These are phyloP conservation scores for Fusarium lateritium DNA, from an alignment of 2,329 filamentous ascomycete species.

Conservation along the genomic window DNA sequence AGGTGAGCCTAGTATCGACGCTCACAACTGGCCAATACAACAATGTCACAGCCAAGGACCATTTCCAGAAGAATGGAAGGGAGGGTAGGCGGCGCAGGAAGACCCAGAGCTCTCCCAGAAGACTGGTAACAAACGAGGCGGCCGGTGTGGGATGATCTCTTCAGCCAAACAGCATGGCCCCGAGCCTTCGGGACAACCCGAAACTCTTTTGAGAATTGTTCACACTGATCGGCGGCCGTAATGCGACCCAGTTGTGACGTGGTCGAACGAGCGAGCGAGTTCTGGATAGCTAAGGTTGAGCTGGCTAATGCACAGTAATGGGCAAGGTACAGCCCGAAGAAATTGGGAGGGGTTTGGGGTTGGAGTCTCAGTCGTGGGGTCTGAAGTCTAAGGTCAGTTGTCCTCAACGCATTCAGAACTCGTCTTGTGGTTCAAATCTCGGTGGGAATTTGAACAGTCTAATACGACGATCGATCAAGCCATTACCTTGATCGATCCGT, in stretches of 20 bases:
- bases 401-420: constrained; percentile 1
- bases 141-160: constrained; percentile 31
- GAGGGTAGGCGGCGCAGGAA: constrained; percentile 34
- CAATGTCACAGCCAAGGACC: constrained; percentile 25
- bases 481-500: constrained; percentile 20
- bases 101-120: constrained; percentile 42
- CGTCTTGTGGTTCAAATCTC: constrained; percentile 1
- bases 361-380: constrained; percentile 5
- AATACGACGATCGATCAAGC: constrained; percentile 20
- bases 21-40: constrained; percentile 36
- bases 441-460: constrained; percentile 4
- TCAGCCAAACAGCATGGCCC: constrained; percentile 24
- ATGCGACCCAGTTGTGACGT: constrained; percentile 47
- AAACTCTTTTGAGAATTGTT: constrained; percentile 39
- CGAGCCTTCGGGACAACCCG: constrained; percentile 41
- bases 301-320: constrained; percentile 36
- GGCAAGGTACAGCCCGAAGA: constrained; percentile 5
- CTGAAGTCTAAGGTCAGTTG: constrained; percentile 2
- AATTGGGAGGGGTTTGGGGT: constrained; percentile 3
- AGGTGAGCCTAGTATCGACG: constrained; percentile 33
- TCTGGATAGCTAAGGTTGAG: constrained; percentile 15
- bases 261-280: constrained; percentile 43
- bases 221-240: constrained; percentile 37
- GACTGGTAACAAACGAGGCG: constrained; percentile 32
- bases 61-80: constrained; percentile 49